Evolutionary conservation across 768 basidiomycete species (phyloP).

Genomic region (Mycena capillaripes): DNA sequence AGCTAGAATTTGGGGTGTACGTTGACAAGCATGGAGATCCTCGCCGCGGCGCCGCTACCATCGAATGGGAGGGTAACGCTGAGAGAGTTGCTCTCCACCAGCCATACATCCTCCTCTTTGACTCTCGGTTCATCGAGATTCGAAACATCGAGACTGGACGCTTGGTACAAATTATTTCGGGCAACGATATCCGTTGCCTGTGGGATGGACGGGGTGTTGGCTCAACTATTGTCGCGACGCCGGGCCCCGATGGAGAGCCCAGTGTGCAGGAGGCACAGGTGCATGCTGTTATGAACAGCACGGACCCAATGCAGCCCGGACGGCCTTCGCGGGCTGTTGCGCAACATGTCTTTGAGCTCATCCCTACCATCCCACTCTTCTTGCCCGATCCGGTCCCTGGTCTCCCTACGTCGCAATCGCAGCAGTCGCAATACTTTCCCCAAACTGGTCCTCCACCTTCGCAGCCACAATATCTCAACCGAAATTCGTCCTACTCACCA

Average conservation of each 20-base stretch:
- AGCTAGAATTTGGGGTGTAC: conserved; percentile 90
- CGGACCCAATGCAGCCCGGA: conserved; percentile 58
- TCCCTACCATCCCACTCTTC: conserved; percentile 43
- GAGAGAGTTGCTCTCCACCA: conserved; percentile 91
- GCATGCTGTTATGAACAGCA: conserved; percentile 87
- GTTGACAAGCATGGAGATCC: conserved; percentile 90
- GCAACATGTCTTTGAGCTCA: conserved; percentile 84
- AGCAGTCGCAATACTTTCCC: conserved; percentile 18
- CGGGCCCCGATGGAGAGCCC: conserved; percentile 57
- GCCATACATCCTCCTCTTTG: conserved; percentile 91
- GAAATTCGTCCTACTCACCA: conserved; percentile 34
- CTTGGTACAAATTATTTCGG: conserved; percentile 85
- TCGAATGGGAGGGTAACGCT: conserved; percentile 93
- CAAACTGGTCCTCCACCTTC: not conserved
- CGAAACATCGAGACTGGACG: conserved; percentile 86
- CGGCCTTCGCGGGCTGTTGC: conserved; percentile 65
- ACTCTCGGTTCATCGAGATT: conserved; percentile 91
- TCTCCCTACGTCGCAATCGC: not conserved
- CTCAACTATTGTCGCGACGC: conserved; percentile 74
- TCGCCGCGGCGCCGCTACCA: conserved; percentile 68
- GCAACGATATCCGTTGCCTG: conserved; percentile 85
- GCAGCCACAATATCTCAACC: conserved; percentile 24
- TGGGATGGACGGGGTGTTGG: conserved; percentile 86
- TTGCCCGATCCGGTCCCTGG: conserved; percentile 8
- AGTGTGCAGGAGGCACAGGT: conserved; percentile 85